These are phyloP conservation scores for Coniochaeta sp. DNA, from an alignment of 2,329 filamentous ascomycete species.

Conservation along the genomic window DNA sequence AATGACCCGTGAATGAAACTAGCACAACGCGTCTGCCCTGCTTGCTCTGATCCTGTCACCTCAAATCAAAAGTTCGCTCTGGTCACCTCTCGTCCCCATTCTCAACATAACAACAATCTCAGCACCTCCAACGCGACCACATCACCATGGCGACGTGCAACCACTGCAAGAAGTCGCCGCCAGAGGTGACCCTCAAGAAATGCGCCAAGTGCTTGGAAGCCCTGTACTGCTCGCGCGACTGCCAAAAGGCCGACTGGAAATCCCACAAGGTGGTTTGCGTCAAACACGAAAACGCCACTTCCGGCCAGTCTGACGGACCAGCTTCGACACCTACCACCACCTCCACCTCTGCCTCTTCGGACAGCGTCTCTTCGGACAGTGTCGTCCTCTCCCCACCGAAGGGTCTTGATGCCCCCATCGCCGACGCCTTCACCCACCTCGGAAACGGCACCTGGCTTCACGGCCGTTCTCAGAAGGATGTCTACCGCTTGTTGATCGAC, in stretches of 20 bases:
- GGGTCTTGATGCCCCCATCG: slow-evolving; percentile 20
- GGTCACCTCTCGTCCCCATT: background rate
- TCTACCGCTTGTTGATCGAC: slow-evolving; percentile 38
- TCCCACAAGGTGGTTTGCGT: slow-evolving; percentile 36
- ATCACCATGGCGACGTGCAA: background rate
- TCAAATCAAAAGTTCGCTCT: no score
- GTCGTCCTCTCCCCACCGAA: slow-evolving; percentile 12
- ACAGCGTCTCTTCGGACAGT: background rate
- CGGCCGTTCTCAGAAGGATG: slow-evolving; percentile 31
- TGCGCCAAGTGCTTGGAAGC: slow-evolving; percentile 40
- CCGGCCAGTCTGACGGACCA: no score
- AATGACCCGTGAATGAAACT: no score
- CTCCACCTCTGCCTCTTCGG: background rate
- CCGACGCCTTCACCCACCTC: slow-evolving; percentile 31
- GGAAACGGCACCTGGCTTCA: slow-evolving; percentile 32
- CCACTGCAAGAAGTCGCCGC: slow-evolving; percentile 19
- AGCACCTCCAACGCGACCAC: no score
- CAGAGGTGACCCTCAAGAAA: slow-evolving; percentile 21
- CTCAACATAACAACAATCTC: background rate
- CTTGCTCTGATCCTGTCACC: no score
- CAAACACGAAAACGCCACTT: no score
- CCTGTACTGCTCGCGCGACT: slow-evolving; percentile 42
- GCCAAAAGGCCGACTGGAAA: slow-evolving; percentile 44
- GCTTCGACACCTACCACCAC: no score
- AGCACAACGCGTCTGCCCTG: no score